Evolutionary conservation across 2,329 filamentous ascomycete species (phyloP), one percentile per base, ranked within the genome.

Genomic region (Penicillium sp.): DNA sequence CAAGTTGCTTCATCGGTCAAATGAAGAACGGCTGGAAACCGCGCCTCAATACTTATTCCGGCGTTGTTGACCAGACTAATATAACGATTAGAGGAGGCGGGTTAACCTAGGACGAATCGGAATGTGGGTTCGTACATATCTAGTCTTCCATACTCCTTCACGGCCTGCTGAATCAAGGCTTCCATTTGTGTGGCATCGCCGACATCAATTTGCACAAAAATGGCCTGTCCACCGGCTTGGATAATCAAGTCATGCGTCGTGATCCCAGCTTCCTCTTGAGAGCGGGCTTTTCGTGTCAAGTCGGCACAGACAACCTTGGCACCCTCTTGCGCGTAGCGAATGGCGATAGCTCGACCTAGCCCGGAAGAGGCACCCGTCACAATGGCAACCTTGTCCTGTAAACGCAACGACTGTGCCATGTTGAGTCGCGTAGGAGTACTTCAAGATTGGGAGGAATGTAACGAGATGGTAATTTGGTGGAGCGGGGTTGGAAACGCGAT

Each of bases 291-390:
- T 42, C 48, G 41, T 35, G 52, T 67, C 11, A 81, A 61, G 59
- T 82, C 80, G 0, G 78, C 75, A 37, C 78, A 82, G 20, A 81
- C 73, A 5, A 83, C 63, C 5, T 63, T 63, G 0, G 79, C 78
- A 4, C 80, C 81, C 55, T 82, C 75, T 2, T 62, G 67, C 1
- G 72, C 74, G 62, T 74, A 82, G 2, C 71, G 74, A 1, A 80
- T 61, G 0, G 79, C 70, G n/a, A 83, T 83, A 1, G 79, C 76
- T 4, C 81, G 73, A 0, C 81, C 80, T 0, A 83, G 67, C 1
- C 81, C 81, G 0, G 79, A 81, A 0, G 80, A 81, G 1, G 78
- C 70, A 11, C 81, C 81, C 0, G 81, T 82, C 5, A 83, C 71
- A 25, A 83, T 76, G 25, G 73, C 73, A 6, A 78, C 70, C 62